phyloP scores from a whole-genome alignment of 2,329 filamentous ascomycete genomes.

The Fusarium piperis region DNA sequence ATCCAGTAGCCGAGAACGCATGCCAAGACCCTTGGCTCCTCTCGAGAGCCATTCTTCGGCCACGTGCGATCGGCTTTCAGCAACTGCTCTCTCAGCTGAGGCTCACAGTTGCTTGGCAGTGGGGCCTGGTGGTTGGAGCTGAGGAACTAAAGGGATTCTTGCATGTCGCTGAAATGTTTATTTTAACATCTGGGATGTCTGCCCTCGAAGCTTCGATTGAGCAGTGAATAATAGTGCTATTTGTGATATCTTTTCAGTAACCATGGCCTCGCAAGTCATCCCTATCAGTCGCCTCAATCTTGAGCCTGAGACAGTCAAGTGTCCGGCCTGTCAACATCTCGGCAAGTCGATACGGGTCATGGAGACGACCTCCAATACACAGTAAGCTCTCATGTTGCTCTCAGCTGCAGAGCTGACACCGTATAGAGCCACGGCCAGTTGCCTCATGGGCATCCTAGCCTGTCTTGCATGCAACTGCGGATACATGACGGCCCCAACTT shows the following conservation, averaged over 20 bases:
- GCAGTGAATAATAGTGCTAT: neutral
- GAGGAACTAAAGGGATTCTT: neutral
- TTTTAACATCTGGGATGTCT: neutral
- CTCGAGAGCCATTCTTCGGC: neutral
- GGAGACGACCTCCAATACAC: constrained; percentile 5
- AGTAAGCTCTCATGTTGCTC: neutral
- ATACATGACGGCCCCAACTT: constrained; percentile 7
- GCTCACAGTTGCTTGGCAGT: neutral
- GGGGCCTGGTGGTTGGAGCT: neutral
- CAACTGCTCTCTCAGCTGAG: neutral
- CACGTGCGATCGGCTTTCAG: neutral
- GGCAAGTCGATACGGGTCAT: constrained; percentile 10
- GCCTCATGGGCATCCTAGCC: neutral
- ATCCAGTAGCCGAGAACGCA: neutral
- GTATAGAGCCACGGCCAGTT: neutral
- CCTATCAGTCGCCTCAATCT: constrained; percentile 3
- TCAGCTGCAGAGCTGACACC: neutral
- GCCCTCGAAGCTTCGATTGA: neutral
- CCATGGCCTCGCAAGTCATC: neutral
- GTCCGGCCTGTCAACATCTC: constrained; percentile 10
- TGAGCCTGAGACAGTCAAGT: constrained; percentile 5
- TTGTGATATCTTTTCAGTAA: neutral
- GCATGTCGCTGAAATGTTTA: neutral
- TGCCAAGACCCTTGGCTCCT: neutral
- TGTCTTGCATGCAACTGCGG: constrained; percentile 11